Evolutionary conservation across 2,329 filamentous ascomycete genomes (phyloP), one percentile per base, ranked within the genome.

Genomic region (Dothideomycetidae sp.): DNA sequence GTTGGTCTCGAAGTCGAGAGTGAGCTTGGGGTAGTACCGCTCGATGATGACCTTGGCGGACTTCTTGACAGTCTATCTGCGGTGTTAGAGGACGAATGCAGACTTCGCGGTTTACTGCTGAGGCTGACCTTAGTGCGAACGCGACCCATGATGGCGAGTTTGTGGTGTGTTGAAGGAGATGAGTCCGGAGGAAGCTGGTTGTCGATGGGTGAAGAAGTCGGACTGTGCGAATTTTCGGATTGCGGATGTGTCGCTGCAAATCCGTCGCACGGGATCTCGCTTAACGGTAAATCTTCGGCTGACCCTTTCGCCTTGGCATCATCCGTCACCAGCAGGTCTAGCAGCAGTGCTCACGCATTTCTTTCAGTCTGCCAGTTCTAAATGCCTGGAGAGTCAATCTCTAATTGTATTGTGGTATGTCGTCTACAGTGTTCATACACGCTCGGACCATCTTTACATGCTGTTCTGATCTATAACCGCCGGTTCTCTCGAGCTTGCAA

Each of bases 1-100:
- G 81, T 94, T 94, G 77, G 83, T 93, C 80, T 98, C 90, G 73
- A 98, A 98, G 74, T 98, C 90, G 61, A 96, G 83, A 50, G 86
- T 94, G 65, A 98, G 75, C 70, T 84, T 85, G 62, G 90, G 90
- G 52, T 57, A 92, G 75, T 90, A 92, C 53, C 81, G 77, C 81
- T 94, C 86, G 70, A 98, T 96, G 73, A 96, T 88, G 76, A 94
- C 85, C 82, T 98, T 98, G 72, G 90, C 86, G 74, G 77, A 80
- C 67, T 78, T 78, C 71, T 81, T 81, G 59, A 81, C 76, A 54
- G 75, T 79, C 72, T 71, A 43, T 12, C 5, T 46, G 12, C 28
- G 19, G 13, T 28, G 12, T 3, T n/a, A 12, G 23, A n/a, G 10
- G 10, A n/a, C n/a, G n/a, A 29, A 26, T 15, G 16, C 16, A 10